Conservation (phyloP, 768 basidiomycete species). For the Serendipita sp. region DNA sequence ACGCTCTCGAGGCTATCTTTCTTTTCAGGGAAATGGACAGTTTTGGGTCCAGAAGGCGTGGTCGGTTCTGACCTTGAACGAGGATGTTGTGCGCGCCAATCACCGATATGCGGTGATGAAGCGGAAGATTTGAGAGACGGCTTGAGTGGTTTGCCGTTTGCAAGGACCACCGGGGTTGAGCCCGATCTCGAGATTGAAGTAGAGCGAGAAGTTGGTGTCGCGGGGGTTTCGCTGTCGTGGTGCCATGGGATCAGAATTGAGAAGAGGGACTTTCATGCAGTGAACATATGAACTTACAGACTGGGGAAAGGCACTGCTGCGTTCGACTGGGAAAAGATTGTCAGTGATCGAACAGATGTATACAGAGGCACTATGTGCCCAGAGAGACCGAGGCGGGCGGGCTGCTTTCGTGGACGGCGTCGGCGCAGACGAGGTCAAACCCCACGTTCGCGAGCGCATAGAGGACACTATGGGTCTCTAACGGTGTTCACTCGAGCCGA, state of each 20-base stretch:
- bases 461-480: too few relatives aligned
- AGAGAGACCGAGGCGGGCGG: neutral
- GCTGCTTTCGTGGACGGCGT: neutral
- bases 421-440: neutral
- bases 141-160: constrained; percentile 11
- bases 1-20: constrained; percentile 12
- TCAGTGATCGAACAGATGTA: neutral
- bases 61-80: constrained; percentile 20
- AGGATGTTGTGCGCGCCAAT: constrained; percentile 3
- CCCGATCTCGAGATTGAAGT: neutral
- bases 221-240: neutral
- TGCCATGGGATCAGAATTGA: neutral
- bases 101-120: constrained; percentile 8
- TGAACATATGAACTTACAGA: neutral
- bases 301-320: neutral
- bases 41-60: constrained; percentile 25
- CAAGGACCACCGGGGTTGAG: constrained; percentile 8
- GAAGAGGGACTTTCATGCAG: neutral
- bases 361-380: neutral
- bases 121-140: constrained; percentile 11
- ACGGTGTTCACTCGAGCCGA: too few relatives aligned
- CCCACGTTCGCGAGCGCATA: neutral
- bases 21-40: constrained; percentile 23
- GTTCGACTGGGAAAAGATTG: neutral
- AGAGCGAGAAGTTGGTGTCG: neutral